phyloP scores from a whole-genome alignment of 2,329 filamentous ascomycete species.

The Xylaria sp. region DNA sequence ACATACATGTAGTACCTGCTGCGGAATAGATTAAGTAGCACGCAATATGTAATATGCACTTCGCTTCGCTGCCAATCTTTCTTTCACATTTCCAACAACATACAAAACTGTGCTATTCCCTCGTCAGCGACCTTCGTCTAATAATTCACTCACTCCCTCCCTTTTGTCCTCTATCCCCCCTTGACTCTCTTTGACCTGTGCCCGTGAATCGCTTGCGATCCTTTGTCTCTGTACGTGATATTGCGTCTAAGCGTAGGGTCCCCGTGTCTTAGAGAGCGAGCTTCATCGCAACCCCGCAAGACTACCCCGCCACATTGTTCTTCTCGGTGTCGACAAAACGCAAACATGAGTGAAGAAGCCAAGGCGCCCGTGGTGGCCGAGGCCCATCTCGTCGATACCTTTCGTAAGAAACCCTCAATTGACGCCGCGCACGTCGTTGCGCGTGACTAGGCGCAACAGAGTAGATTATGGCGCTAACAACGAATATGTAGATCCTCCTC shows the following conservation, averaged over 20 bases:
- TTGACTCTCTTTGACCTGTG: constrained; percentile 24
- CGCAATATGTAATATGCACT: constrained; percentile 9
- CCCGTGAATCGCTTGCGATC: not conserved
- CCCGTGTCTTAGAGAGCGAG: constrained; percentile 13
- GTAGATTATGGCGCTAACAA: constrained; percentile 41
- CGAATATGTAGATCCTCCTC: constrained; percentile 63
- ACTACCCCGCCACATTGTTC: constrained; percentile 30
- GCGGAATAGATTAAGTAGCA: not conserved
- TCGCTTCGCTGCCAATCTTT: constrained; percentile 13
- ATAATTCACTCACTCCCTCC: constrained; percentile 34
- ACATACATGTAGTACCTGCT: not conserved
- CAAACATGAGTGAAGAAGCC: constrained; percentile 59
- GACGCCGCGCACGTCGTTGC: not conserved
- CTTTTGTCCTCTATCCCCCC: constrained; percentile 26
- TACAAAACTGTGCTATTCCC: constrained; percentile 35
- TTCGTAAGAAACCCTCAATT: constrained; percentile 59
- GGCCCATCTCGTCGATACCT: constrained; percentile 81
- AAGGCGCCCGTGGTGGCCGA: constrained; percentile 73
- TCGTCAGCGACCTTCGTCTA: constrained; percentile 22
- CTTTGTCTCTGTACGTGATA: constrained; percentile 17
- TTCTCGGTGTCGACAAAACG: constrained; percentile 33
- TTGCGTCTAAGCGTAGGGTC: not conserved
- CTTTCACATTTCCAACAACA: constrained; percentile 26
- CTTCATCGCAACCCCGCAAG: constrained; percentile 26
- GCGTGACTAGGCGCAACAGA: not conserved